Conservation (phyloP, 202 grass and related monocot genomes). For the Saccharum hybrid region DNA sequence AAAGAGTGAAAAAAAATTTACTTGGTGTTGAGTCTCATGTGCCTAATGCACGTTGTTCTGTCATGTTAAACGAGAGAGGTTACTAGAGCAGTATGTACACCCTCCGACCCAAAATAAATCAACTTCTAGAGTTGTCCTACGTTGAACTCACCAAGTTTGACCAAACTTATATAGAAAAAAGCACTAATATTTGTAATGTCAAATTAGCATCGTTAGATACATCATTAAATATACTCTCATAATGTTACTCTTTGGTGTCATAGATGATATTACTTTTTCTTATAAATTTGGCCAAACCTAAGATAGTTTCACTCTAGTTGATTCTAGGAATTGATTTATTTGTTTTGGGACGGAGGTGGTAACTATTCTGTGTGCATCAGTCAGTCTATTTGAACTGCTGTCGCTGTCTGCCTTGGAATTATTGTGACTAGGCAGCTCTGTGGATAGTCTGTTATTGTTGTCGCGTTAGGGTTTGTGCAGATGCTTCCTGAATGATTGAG, state of each 20-base stretch:
- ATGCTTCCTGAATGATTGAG: slow-evolving; percentile 53
- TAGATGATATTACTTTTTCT: not conserved
- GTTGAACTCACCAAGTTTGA: not conserved
- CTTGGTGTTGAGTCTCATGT: not conserved
- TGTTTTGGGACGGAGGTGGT: not conserved
- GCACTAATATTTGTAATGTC: not conserved
- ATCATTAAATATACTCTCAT: not conserved
- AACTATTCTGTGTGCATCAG: not conserved
- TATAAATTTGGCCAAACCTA: not conserved
- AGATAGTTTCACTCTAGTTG: not conserved
- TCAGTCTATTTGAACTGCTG: slow-evolving; percentile 17
- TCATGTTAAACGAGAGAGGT: not conserved
- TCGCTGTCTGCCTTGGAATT: slow-evolving; percentile 2
- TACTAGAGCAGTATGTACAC: not conserved
- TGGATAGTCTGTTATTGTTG: slow-evolving; percentile 20
- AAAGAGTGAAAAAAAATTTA: not conserved
- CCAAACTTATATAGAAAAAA: not conserved
- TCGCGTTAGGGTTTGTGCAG: slow-evolving; percentile 24
- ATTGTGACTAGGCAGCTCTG: slow-evolving; percentile 36
- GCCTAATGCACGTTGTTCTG: not conserved
- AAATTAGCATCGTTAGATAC: not conserved
- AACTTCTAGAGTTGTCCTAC: not conserved
- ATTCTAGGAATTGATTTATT: not conserved
- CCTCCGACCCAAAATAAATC: not conserved
- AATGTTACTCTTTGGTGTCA: not conserved